These are phyloP conservation scores for Termitomyces sp. DNA, from an alignment of 768 basidiomycete species.

Conservation along the genomic window DNA sequence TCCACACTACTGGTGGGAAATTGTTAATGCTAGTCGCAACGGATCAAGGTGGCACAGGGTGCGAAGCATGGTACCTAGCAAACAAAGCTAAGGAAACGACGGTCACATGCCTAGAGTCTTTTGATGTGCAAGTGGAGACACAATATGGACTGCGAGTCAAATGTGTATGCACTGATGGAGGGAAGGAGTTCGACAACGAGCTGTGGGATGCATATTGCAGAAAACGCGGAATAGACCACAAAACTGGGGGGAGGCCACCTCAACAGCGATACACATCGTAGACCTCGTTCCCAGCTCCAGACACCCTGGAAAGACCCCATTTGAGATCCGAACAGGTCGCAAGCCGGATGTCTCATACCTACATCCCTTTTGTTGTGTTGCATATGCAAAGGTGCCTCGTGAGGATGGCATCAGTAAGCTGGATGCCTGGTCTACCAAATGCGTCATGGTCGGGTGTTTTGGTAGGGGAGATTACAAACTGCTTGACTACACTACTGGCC, in stretches of 20 bases:
- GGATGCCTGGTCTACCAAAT: neutral
- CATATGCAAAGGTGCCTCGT: neutral
- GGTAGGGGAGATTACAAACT: no score
- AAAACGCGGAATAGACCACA: neutral
- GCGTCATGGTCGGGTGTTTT: neutral
- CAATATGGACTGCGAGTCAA: neutral
- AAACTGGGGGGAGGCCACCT: no score
- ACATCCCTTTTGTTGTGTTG: neutral
- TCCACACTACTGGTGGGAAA: neutral
- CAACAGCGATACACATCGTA: no score
- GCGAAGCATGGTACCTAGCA: no score
- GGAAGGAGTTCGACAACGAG: neutral
- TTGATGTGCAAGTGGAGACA: neutral
- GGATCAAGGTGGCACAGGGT: no score
- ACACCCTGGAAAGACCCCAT: no score
- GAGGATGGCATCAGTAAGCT: no score
- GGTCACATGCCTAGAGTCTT: neutral
- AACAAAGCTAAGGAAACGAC: neutral
- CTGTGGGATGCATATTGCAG: no score
- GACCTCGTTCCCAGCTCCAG: no score
- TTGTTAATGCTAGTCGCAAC: no score
- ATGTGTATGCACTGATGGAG: neutral
- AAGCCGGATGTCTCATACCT: neutral
- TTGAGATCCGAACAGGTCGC: neutral
- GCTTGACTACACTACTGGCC: neutral